phyloP scores from a whole-genome alignment of 1,284 basidiomycete genomes.

The Pholiota adiposa region DNA sequence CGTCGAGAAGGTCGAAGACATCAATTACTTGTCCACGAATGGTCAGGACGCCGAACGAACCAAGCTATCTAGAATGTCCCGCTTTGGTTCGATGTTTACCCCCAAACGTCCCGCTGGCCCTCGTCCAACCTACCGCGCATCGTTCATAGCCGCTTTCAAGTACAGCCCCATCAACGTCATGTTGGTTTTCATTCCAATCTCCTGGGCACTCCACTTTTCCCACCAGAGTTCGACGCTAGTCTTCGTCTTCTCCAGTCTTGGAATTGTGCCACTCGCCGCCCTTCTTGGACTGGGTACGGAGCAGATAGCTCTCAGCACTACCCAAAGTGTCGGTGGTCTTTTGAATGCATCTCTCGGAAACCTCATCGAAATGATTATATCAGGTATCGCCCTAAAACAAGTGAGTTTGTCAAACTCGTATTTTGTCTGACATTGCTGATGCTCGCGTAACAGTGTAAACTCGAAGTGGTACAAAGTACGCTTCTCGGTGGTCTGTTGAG shows the following conservation, averaged over 20 bases:
- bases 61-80: conserved; percentile 14
- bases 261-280: conserved; percentile 56
- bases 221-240: conserved; percentile 54
- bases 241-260: conserved; percentile 55
- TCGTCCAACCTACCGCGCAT: conserved; percentile 39
- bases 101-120: conserved; percentile 38
- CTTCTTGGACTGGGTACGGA: conserved; percentile 70
- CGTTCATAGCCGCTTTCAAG: conserved; percentile 38
- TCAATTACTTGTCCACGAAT: conserved; percentile 11
- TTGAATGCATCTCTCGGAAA: conserved; percentile 69
- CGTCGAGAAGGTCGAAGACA: conserved; percentile 19
- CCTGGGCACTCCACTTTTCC: conserved; percentile 61
- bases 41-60: conserved; percentile 10
- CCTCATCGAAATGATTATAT: conserved; percentile 55
- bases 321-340: conserved; percentile 62
- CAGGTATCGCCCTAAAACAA: conserved; percentile 45
- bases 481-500: conserved; percentile 66
- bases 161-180: conserved; percentile 51
- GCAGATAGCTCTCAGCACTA: conserved; percentile 59
- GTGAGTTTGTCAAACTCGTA: conserved; percentile 27
- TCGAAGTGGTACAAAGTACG: conserved; percentile 67
- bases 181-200: conserved; percentile 56
- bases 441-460: conserved; percentile 52
- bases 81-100: conserved; percentile 39
- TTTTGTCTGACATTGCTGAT: conserved; percentile 35